These are phyloP conservation scores for Spergularia bocconei DNA, from an alignment of 148 eudicot genomes.

Conservation along the genomic window DNA sequence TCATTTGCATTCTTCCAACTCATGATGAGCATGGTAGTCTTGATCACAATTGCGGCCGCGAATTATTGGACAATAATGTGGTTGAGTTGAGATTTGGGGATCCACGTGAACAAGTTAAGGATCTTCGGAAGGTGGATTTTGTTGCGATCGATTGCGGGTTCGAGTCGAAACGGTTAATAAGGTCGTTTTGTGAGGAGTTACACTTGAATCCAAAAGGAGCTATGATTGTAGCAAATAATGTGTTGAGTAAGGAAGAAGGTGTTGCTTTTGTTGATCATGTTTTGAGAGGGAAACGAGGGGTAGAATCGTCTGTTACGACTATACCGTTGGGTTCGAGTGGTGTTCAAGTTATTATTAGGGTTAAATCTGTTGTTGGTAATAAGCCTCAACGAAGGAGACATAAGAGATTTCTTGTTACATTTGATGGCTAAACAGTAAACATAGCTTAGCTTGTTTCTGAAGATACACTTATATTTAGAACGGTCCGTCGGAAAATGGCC, in stretches of 20 bases:
- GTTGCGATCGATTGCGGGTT: slow-evolving; percentile 25
- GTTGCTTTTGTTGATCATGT: slow-evolving; percentile 26
- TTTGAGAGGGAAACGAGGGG: slow-evolving; percentile 24
- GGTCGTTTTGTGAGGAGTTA: slow-evolving; percentile 8
- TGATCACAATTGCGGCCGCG: not conserved
- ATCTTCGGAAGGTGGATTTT: slow-evolving; percentile 22
- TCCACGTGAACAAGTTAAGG: slow-evolving; percentile 18
- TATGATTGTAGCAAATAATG: slow-evolving; percentile 22
- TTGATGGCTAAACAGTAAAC: slow-evolving; percentile 19
- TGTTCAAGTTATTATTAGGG: slow-evolving; percentile 23
- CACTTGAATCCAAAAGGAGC: slow-evolving; percentile 23
- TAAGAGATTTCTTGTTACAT: slow-evolving; percentile 33
- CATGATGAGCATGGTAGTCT: not conserved
- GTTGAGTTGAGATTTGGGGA: slow-evolving; percentile 27
- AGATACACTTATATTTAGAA: too few relatives aligned
- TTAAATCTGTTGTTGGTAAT: slow-evolving; percentile 12
- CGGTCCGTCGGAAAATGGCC: too few relatives aligned
- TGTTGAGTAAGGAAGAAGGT: slow-evolving; percentile 16
- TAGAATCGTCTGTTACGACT: slow-evolving; percentile 27
- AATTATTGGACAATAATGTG: not conserved
- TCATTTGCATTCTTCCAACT: slow-evolving; percentile 21
- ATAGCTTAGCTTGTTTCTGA: not conserved
- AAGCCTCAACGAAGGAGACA: slow-evolving; percentile 17
- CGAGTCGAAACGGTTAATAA: not conserved
- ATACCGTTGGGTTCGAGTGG: slow-evolving; percentile 22